Conservation (phyloP, 1,139 yeast species). For the Candida neerlandica region DNA sequence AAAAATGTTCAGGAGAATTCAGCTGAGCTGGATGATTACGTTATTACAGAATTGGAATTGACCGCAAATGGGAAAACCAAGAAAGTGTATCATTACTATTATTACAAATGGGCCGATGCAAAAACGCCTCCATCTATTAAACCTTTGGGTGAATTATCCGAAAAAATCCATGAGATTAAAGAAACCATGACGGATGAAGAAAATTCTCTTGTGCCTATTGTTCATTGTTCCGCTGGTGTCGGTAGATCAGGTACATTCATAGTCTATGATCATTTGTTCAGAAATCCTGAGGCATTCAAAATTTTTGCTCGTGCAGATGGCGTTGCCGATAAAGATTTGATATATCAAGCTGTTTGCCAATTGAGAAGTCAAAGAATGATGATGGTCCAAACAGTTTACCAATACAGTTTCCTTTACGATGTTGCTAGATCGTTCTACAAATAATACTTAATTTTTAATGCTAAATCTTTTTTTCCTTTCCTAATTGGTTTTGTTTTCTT, state of each 20-base stretch:
- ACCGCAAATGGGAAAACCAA: conserved; percentile 27
- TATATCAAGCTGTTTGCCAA: conserved; percentile 31
- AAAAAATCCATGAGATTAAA: conserved; percentile 22
- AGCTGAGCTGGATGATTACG: conserved; percentile 26
- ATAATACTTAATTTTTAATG: not conserved
- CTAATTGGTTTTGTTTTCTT: not conserved
- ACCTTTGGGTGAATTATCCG: conserved; percentile 38
- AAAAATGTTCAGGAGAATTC: conserved; percentile 21
- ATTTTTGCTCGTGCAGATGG: conserved; percentile 3
- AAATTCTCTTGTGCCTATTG: conserved; percentile 37
- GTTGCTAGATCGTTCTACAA: conserved; percentile 13
- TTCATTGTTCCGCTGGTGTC: conserved; percentile 86
- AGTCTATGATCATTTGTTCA: conserved; percentile 57
- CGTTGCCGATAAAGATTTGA: conserved; percentile 11
- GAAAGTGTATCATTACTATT: conserved; percentile 54
- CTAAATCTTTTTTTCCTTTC: not conserved
- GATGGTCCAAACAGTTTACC: conserved; percentile 69
- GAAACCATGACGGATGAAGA: not conserved
- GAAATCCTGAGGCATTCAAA: conserved; percentile 10
- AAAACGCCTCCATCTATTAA: conserved; percentile 44
- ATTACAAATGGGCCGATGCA: conserved; percentile 61
- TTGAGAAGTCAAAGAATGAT: conserved; percentile 59
- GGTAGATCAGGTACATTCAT: conserved; percentile 84
- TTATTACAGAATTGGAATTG: conserved; percentile 33
- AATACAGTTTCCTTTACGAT: conserved; percentile 53